Base-by-base conservation (phyloP, 768 basidiomycete genomes). In the Lactarius psammicola region DNA sequence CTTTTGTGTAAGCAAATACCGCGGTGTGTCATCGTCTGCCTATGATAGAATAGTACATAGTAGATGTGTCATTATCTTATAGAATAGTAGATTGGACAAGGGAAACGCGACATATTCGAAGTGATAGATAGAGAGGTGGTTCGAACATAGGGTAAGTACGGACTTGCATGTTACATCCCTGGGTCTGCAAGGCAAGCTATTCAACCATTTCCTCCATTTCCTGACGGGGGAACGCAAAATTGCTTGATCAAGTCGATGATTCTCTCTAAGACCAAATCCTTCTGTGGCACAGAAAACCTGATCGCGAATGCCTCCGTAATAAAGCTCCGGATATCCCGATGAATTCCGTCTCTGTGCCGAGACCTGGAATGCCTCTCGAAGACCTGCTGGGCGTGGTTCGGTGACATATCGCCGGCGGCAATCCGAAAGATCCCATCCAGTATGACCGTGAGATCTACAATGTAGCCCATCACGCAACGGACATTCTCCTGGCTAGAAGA, bases 221-320 rank as follows among this genome's bases (percentile, higher is more conserved):
- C 5, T 1, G 34, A 18, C 3, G 44, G 36, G 4, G 60, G 30
- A 0, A n/a, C 23, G 51, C 65, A 66, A 49, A 26, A 57, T n/a
- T 57, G 46, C 3, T 15, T 49, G 6, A 66, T 66, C 55, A 66
- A 40, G 15, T 66, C 65, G n/a, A 57, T 61, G 10, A 56, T 66
- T 38, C 56, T 66, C 30, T 62, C 65, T 15, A 66, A 13, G 5
- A 62, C 23, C n/a, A 62, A 30, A 33, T 66, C 65, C 20, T 59
- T n/a, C 62, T 38, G 36, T 30, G 57, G n/a, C 9, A 59, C 36
- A 18, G 56, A 5, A 15, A n/a, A n/a, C 30, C 10, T 34, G 4
- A 56, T 30, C n/a, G 28, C 28, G 10, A 38, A 51, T 26, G 30
- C 30, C 30, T 61, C 60, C 8, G 61, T 56, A 17, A 59, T 40